Evolutionary conservation across 2,329 filamentous ascomycete genomes (phyloP).

Genomic region (Thielaviopsis euricoi): DNA sequence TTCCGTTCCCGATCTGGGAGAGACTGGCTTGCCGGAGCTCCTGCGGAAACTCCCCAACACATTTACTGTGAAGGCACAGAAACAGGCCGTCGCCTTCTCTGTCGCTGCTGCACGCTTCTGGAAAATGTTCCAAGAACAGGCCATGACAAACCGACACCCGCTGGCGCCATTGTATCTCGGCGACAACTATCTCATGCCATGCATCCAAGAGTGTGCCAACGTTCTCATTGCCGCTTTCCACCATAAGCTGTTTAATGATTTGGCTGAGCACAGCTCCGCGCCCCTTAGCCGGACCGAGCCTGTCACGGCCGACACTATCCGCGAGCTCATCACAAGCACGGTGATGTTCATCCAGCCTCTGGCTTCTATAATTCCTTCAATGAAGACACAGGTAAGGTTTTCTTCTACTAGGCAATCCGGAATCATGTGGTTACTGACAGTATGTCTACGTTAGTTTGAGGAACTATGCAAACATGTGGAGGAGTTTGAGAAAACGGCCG

Average conservation of each 20-base stretch:
- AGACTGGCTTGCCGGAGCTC: slow-evolving; percentile 19
- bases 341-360: slow-evolving; percentile 21
- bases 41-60: slow-evolving; percentile 20
- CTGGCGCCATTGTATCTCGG: slow-evolving; percentile 13
- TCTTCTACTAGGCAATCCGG: neutral
- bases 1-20: slow-evolving; percentile 21
- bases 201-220: slow-evolving; percentile 14
- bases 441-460: neutral
- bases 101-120: slow-evolving; percentile 22
- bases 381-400: slow-evolving; percentile 11
- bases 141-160: slow-evolving; percentile 15
- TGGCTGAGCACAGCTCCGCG: slow-evolving; percentile 21
- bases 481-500: slow-evolving; percentile 1
- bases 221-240: slow-evolving; percentile 22
- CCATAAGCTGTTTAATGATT: slow-evolving; percentile 20
- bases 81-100: slow-evolving; percentile 24
- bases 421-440: neutral
- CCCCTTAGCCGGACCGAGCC: slow-evolving; percentile 20
- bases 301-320: slow-evolving; percentile 19
- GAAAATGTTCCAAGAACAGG: slow-evolving; percentile 19
- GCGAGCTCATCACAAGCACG: slow-evolving; percentile 19
- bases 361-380: slow-evolving; percentile 14
- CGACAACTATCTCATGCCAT: slow-evolving; percentile 12
- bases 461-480: slow-evolving; percentile 3
- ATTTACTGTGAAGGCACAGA: slow-evolving; percentile 22